Conservation (phyloP, 805 yeast genomes). For the Candida michaelii region DNA sequence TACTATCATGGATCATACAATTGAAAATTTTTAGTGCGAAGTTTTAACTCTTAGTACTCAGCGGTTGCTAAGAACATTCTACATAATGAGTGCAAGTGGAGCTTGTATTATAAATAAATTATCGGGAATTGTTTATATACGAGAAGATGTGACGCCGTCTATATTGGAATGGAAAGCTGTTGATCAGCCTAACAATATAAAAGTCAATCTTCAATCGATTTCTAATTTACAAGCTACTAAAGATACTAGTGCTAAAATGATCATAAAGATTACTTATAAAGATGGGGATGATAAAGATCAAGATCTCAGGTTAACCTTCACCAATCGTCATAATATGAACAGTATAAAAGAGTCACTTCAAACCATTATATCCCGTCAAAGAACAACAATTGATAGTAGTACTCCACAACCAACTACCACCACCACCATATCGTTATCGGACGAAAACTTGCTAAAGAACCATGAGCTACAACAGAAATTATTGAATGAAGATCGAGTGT, state of each 20-base stretch:
- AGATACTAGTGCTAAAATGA: conserved; percentile 63
- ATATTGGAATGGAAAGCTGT: conserved; percentile 45
- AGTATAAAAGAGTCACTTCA: conserved; percentile 66
- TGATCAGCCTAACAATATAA: conserved; percentile 33
- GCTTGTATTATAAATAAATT: conserved; percentile 43
- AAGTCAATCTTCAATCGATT: conserved; percentile 36
- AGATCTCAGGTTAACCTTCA: conserved; percentile 55
- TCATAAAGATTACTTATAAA: conserved; percentile 54
- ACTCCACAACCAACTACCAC: conserved; percentile 19
- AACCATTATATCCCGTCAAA: conserved; percentile 65
- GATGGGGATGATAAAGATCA: conserved; percentile 29
- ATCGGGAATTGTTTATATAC: conserved; percentile 40
- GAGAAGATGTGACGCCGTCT: conserved; percentile 44
- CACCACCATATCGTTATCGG: conserved; percentile 28
- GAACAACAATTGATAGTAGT: conserved; percentile 48
- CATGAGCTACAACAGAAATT: conserved; percentile 76
- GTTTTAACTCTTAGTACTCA: not conserved
- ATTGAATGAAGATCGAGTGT: conserved; percentile 62
- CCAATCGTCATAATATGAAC: conserved; percentile 74
- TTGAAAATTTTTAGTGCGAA: conserved; percentile 5
- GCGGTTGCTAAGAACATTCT: no score
- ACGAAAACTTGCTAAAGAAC: conserved; percentile 60
- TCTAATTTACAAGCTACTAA: conserved; percentile 68
- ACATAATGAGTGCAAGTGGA: conserved; percentile 21
- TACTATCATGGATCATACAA: not conserved